Conservation (phyloP, 208 protist genomes). For the Trypanosomatidae sp. region DNA sequence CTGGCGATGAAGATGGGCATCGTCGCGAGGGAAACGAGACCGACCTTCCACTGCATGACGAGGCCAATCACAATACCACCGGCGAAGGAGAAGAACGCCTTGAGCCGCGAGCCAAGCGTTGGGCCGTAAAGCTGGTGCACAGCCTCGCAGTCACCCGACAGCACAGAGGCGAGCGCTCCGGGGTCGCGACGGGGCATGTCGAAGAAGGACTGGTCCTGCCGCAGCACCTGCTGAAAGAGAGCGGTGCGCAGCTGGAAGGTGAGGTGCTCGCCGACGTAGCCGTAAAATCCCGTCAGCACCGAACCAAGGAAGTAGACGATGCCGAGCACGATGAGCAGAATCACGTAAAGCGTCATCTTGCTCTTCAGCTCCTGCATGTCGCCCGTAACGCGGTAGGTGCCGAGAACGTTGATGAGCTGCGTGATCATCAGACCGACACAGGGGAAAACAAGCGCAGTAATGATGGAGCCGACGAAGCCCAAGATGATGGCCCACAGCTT, state of each 20-base stretch:
- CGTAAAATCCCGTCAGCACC: constrained; percentile 58
- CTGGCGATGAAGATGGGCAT: constrained; percentile 55
- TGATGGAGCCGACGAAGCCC: constrained; percentile 54
- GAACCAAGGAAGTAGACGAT: constrained; percentile 36
- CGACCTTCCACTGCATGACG: constrained; percentile 73
- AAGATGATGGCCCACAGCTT: constrained; percentile 38
- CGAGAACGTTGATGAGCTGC: constrained; percentile 45
- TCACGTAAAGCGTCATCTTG: constrained; percentile 37
- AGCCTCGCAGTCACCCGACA: constrained; percentile 82
- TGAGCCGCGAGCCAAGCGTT: constrained; percentile 55
- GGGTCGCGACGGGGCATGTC: constrained; percentile 76
- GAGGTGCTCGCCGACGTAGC: constrained; percentile 73
- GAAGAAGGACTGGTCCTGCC: constrained; percentile 87
- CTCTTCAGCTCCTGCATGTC: constrained; percentile 29
- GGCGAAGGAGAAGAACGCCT: constrained; percentile 43
- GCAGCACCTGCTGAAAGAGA: constrained; percentile 73
- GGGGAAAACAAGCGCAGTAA: constrained; percentile 41
- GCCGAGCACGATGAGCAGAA: constrained; percentile 51
- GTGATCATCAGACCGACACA: constrained; percentile 45
- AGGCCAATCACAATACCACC: constrained; percentile 63
- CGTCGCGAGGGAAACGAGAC: constrained; percentile 49
- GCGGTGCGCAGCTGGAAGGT: constrained; percentile 56
- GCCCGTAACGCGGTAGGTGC: constrained; percentile 28
- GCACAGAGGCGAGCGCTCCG: constrained; percentile 56
- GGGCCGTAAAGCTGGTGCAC: constrained; percentile 80